These are phyloP conservation scores for Phytophthora boehmeriae DNA, from an alignment of 352 stramenopile genomes.

Conservation along the genomic window DNA sequence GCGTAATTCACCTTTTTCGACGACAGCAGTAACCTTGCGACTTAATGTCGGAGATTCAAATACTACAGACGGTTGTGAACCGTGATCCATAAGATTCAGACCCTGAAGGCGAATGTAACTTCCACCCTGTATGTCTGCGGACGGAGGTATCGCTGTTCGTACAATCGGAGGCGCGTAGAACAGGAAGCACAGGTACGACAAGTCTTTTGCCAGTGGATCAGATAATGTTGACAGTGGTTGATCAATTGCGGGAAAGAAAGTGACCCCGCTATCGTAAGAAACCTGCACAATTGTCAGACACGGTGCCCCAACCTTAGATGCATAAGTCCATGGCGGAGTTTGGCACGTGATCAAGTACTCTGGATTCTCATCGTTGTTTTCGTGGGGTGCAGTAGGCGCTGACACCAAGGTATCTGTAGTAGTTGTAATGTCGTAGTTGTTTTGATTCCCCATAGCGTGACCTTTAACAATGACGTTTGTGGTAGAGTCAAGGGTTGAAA, in stretches of 20 bases:
- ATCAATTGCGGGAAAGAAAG: conserved; percentile 29
- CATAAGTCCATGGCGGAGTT: conserved; percentile 50
- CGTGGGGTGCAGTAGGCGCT: background rate
- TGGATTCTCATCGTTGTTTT: conserved; percentile 25
- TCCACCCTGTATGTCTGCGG: conserved; percentile 65
- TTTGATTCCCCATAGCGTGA: background rate
- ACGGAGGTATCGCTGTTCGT: conserved; percentile 57
- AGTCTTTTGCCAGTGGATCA: conserved; percentile 47
- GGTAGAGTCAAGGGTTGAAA: conserved; percentile 41
- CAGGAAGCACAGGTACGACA: conserved; percentile 78
- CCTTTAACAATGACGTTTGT: conserved; percentile 27
- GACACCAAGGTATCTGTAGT: background rate
- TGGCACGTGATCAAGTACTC: conserved; percentile 53
- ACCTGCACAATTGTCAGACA: conserved; percentile 77
- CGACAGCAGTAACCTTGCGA: conserved; percentile 66
- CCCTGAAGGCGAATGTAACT: conserved; percentile 70
- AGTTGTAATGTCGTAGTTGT: background rate
- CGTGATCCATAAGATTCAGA: conserved; percentile 69
- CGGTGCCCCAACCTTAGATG: conserved; percentile 25
- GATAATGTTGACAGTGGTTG: conserved; percentile 5
- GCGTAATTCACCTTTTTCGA: conserved; percentile 67
- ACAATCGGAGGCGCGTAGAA: conserved; percentile 71
- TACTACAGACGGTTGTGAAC: conserved; percentile 57
- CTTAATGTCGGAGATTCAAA: conserved; percentile 61
- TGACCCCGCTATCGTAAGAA: conserved; percentile 64